Evolutionary conservation across 306 rosid genomes (phyloP), one percentile per base, ranked within the genome.

Genomic region (Macrotyloma uniflorum): DNA sequence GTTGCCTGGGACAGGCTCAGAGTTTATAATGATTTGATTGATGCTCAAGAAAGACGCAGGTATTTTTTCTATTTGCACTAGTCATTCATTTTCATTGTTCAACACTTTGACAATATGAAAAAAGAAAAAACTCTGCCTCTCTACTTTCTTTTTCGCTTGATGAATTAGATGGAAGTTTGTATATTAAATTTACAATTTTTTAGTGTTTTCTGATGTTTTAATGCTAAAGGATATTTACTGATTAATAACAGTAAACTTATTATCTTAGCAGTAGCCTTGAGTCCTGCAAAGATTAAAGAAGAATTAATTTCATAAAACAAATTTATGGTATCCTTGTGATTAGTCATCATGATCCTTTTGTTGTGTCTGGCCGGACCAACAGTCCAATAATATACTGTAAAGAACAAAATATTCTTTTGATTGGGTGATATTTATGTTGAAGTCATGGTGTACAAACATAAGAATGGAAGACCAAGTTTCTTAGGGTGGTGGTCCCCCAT

Each of bases 1-100:
- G 28, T 26, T 26, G 93, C 98, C 43, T 92, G 98, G 98, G 97
- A 92, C 90, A 95, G 92, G 98, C 87, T 87, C 66, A 92, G 72
- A 84, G 83, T 95, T 74, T 92, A 95, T 69, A 74, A 91, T 81
- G 83, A 66, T 74, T 92, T 92, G 68, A 72, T 95, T 78, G 97
- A 92, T 71, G 86, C 97, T 72, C 90, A 91, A 80, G 97, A 91
- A 87, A 89, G 90, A 76, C 93, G 90, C 80, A 92, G 98, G 98
- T 92, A 86, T 76, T 64, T 50, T 50, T 47, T 47, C 22, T 33
- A 0, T 6, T 51, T 19, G 28, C 1, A 26, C 28, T 26, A 1
- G 28, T 26, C 28, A 26, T 26, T 2, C 28, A 26, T 26, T 26
- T 26, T 26, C 2, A 26, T 26, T 26, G 28, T 26, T 26, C 28